phyloP scores from a whole-genome alignment of 768 basidiomycete genomes.

The Tulasnella sp. region DNA sequence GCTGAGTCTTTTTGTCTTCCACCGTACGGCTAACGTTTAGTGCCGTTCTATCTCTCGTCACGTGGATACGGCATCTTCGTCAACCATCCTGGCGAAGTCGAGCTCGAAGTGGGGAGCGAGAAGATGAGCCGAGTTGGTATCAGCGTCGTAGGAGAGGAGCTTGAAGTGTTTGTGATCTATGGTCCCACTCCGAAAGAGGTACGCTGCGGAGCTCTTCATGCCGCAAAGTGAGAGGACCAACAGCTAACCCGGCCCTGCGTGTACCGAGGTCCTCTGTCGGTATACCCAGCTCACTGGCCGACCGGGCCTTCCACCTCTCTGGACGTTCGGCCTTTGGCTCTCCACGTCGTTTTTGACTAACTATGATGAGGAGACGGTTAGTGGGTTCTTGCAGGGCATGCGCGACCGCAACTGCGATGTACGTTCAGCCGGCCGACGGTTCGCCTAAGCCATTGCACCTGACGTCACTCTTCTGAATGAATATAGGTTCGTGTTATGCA shows the following conservation, averaged over 20 bases:
- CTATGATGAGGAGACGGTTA: constrained; percentile 56
- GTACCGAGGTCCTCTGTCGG: constrained; percentile 43
- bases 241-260: constrained; percentile 18
- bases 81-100: constrained; percentile 56
- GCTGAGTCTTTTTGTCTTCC: constrained; percentile 24
- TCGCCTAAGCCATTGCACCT: constrained; percentile 19
- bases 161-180: constrained; percentile 68
- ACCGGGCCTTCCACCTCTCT: constrained; percentile 55
- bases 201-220: constrained; percentile 22
- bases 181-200: constrained; percentile 59
- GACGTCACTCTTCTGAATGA: not conserved
- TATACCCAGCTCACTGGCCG: constrained; percentile 57
- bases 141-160: constrained; percentile 50
- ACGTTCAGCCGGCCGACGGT: too few species aligned
- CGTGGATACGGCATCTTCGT: constrained; percentile 68
- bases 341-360: constrained; percentile 70
- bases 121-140: constrained; percentile 55
- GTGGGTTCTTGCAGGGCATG: constrained; percentile 65
- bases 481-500: constrained; percentile 59
- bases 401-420: constrained; percentile 45
- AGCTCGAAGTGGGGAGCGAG: constrained; percentile 48
- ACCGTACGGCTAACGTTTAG: not conserved
- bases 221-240: constrained; percentile 13
- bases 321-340: constrained; percentile 73
- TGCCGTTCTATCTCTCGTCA: constrained; percentile 60